phyloP scores from a whole-genome alignment of 768 basidiomycete genomes.

The Macrolepiota fuliginosa region DNA sequence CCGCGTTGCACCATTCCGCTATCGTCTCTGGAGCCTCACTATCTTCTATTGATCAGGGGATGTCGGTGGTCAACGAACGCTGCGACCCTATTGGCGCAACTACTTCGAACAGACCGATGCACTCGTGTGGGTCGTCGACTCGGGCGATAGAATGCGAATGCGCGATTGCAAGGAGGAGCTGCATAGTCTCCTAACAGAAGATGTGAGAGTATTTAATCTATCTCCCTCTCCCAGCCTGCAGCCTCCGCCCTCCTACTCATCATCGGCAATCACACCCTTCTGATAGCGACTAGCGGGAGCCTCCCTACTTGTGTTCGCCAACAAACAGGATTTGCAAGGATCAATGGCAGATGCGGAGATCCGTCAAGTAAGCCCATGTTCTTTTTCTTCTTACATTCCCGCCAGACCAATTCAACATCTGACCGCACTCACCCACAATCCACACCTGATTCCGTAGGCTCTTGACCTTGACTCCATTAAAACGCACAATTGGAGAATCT shows the following conservation, averaged over 20 bases:
- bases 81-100: conserved; percentile 98
- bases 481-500: conserved; percentile 88
- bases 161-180: conserved; percentile 87
- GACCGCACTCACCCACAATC: conserved; percentile 16
- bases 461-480: conserved; percentile 78
- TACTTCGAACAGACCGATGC: conserved; percentile 99
- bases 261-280: conserved; percentile 22
- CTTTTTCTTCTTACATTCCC: conserved; percentile 17
- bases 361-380: conserved; percentile 56
- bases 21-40: conserved; percentile 16
- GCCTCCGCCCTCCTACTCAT: conserved; percentile 8
- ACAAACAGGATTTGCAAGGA: conserved; percentile 94
- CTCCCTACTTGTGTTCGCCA: conserved; percentile 92
- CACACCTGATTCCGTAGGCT: conserved; percentile 44
- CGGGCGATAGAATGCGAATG: conserved; percentile 87
- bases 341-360: conserved; percentile 85
- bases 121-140: conserved; percentile 98
- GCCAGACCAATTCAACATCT: not conserved
- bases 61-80: conserved; percentile 93
- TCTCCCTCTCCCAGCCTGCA: conserved; percentile 11
- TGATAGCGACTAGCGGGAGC: conserved; percentile 90
- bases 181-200: conserved; percentile 82
- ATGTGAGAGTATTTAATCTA: conserved; percentile 52
- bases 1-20: conserved; percentile 6
- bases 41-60: conserved; percentile 66